Evolutionary conservation across 352 stramenopile genomes (phyloP), one percentile per base, ranked within the genome.

Genomic region (Pythium pyrilobum): DNA sequence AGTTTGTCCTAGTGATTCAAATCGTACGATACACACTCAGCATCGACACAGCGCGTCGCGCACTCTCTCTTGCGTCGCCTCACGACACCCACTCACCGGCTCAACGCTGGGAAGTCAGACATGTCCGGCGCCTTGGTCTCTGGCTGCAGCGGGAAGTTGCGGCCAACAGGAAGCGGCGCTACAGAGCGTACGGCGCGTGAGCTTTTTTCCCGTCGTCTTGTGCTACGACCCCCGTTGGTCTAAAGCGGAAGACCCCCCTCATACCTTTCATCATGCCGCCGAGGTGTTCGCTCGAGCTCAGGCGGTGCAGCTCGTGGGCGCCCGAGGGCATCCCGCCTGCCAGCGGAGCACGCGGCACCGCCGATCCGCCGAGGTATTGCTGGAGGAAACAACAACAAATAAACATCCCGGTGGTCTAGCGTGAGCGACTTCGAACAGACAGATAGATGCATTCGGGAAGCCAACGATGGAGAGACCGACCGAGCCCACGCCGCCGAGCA

Each of bases 41-140:
- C n/a, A n/a, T n/a, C n/a, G n/a, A n/a, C n/a, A n/a, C n/a, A n/a
- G n/a, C n/a, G n/a, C n/a, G n/a, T n/a, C n/a, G n/a, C n/a, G n/a
- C n/a, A n/a, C n/a, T n/a, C n/a, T n/a, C n/a, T n/a, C n/a, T n/a
- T n/a, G n/a, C n/a, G n/a, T n/a, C n/a, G n/a, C n/a, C n/a, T n/a
- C n/a, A 25, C 18, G 37, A 21, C 25, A 7, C 16, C 42, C 11
- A 42, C 33, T 6, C 15, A 69, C 27, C 48, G 54, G 32, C 48
- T 55, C 34, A 93, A 59, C 11, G 78, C 82, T 38, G 82, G 82
- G 56, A 93, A 93, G 32, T 93, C 82, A 3, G 82, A 91, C 77
- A 93, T 88, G 59, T 93, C 82, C 2, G 82, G 82, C 3, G 77
- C 72, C 49, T 88, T 90, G 54, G 75, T 86, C 42, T 90, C 80